Evolutionary conservation across 495 filamentous ascomycete genomes (phyloP), one percentile per base, ranked within the genome.

Genomic region (Xylaria sp.): DNA sequence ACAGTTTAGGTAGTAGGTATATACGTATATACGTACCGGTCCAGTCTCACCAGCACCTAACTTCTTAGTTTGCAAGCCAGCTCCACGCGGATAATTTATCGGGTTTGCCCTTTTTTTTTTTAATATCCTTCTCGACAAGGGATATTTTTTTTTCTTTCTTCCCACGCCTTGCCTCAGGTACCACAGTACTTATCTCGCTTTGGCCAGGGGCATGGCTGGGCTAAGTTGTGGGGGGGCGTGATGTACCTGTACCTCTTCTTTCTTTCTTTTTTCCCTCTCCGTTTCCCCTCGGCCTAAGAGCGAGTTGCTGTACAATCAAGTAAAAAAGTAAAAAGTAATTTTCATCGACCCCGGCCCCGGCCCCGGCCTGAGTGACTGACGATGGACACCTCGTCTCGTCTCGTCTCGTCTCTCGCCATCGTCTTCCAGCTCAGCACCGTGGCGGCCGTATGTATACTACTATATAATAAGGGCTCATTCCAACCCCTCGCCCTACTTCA

Each of bases 401-500:
- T 21, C 31, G 40, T 61, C 59, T 65, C 69, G 44, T 46, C 59
- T 65, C 69, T 55, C 59, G 53, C 63, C 69, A 66, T 71, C 61
- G 52, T 40, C 69, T 21, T 66, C 15, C 46, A 57, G 52, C 68
- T 53, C 58, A 44, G 24, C 69, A 71, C 61, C 31, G 15, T 55
- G n/a, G 44, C 44, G 2, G 4, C n/a, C 17, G 24, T 41, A 37
- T 14, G 35, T 63, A 62, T 14, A 8, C 35, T 21, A 17, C n/a
- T 29, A 29, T 71, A 71, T 70, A 70, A 70, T 43, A 65, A 57
- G 61, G 69, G 31, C 59, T 48, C 19, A 35, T 63, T n/a, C 69
- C 69, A 59, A 48, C 69, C 61, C 24, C 50, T 29, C 7, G 15
- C 37, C 48, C 21, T 48, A n/a, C 7, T 24, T 61, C 37, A 4